These are phyloP conservation scores for Pichia sp. DNA, from an alignment of 1,139 yeast species.

Conservation along the genomic window DNA sequence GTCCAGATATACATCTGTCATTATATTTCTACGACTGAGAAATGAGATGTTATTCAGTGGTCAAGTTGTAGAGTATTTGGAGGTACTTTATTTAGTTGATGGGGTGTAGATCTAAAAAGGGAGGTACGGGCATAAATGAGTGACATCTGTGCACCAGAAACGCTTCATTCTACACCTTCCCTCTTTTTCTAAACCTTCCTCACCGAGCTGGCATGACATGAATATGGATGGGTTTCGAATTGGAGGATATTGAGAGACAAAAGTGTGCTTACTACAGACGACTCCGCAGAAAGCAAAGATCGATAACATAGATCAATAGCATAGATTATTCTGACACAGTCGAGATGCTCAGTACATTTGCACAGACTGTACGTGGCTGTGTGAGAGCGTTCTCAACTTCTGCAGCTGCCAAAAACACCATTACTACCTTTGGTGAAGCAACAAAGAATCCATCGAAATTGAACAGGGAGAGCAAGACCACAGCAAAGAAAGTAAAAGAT, in stretches of 20 bases:
- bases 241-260: too few relatives aligned
- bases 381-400: conserved; percentile 12
- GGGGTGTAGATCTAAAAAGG: too few relatives aligned
- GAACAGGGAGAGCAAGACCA: conserved; percentile 8
- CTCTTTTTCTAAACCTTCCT: neutral
- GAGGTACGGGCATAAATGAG: neutral
- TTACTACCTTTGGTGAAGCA: conserved; percentile 29
- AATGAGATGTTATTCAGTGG: too few relatives aligned
- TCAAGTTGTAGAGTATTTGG: too few relatives aligned
- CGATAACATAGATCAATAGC: neutral
- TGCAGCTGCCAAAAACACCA: conserved; percentile 2
- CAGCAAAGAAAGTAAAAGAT: conserved; percentile 20
- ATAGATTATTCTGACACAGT: neutral
- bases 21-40: too few relatives aligned
- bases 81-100: too few relatives aligned
- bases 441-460: conserved; percentile 17
- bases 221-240: too few relatives aligned
- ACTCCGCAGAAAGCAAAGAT: too few relatives aligned
- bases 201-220: neutral
- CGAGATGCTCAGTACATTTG: conserved; percentile 1
- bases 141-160: conserved; percentile 3
- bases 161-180: neutral
- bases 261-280: too few relatives aligned
- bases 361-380: neutral
- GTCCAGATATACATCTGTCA: conserved; percentile 45